Base-by-base conservation (phyloP, 208 protist species). In the Polymyxa betae region DNA sequence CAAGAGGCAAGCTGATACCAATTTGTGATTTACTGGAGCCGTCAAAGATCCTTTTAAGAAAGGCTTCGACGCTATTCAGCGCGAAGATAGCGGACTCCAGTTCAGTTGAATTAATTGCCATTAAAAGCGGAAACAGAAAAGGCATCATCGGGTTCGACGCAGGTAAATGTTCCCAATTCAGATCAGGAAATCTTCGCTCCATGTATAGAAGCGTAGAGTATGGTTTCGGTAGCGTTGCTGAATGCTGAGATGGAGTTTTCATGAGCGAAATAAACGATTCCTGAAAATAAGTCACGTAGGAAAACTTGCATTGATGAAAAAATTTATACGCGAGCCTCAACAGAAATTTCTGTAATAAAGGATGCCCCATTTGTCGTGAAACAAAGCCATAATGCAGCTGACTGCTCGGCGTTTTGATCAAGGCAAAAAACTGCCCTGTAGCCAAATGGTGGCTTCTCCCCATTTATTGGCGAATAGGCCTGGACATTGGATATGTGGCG, bases 311-410 rank as follows among this genome's bases (percentile, higher is more conserved):
- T 40, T 35, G 12, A 82, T 66, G 54, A 43, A 5, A 43, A 82
- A 43, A n/a, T 82, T 5, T 43, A 5, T 60, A 60, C 49, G 24
- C 24, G 12, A 29, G 49, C 12, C 5, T 29, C 49, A 24, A 5
- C 5, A 29, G 49, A 60, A 29, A 60, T 60, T 24, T 60, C 12
- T 60, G 72, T 82, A 43, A 82, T 43, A 20, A 35, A 5, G 5
- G 16, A 5, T 38, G 10, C 5, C 12, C 72, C 72, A 82, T 45
- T 5, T n/a, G 16, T 35, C 12, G 72, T 45, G 72, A 45, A 82
- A n/a, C 72, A 82, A 20, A 82, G n/a, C 72, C 72, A 82, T n/a
- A 82, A n/a, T 20, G 72, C 16, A 35, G n/a, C 5, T 5, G 72
- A 20, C 16, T 43, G 72, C 5, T 20, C 16, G 12, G n/a, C n/a